These are phyloP conservation scores for Asterophora lycoperdoides DNA, from an alignment of 768 basidiomycete species.

Conservation along the genomic window DNA sequence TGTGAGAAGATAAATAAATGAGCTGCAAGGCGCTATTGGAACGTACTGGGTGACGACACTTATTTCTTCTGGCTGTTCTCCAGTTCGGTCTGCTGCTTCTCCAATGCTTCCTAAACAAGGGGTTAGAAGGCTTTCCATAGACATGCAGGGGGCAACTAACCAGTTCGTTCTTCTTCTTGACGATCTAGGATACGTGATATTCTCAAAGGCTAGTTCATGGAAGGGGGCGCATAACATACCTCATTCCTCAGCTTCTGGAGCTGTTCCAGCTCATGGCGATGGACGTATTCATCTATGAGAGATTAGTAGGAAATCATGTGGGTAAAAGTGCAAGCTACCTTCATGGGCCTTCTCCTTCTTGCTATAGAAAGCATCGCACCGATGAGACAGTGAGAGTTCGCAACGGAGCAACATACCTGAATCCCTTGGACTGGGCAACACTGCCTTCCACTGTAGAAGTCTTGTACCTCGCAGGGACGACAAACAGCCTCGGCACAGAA, in stretches of 20 bases:
- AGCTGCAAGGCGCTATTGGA: too few species aligned
- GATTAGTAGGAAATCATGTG: constrained; percentile 1
- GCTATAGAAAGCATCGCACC: constrained; percentile 30
- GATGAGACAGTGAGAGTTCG: constrained; percentile 20
- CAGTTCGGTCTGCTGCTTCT: too few species aligned
- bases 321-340: constrained; percentile 12
- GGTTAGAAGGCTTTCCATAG: too few species aligned
- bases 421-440: constrained; percentile 58
- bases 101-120: too few species aligned
- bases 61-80: too few species aligned
- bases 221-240: constrained; percentile 40
- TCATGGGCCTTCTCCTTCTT: constrained; percentile 75
- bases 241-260: constrained; percentile 54
- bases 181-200: too few species aligned
- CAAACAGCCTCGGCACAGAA: constrained; percentile 35
- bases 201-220: too few species aligned
- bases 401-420: constrained; percentile 42
- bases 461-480: constrained; percentile 33
- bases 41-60: too few species aligned
- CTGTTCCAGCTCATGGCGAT: constrained; percentile 52
- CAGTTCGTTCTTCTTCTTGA: too few species aligned
- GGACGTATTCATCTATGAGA: constrained; percentile 57
- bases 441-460: constrained; percentile 48
- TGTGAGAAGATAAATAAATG: too few species aligned
- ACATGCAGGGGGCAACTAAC: too few species aligned